Evolutionary conservation across 192 early-diverging fungal genomes (phyloP).

Genomic region (Podila verticillata): DNA sequence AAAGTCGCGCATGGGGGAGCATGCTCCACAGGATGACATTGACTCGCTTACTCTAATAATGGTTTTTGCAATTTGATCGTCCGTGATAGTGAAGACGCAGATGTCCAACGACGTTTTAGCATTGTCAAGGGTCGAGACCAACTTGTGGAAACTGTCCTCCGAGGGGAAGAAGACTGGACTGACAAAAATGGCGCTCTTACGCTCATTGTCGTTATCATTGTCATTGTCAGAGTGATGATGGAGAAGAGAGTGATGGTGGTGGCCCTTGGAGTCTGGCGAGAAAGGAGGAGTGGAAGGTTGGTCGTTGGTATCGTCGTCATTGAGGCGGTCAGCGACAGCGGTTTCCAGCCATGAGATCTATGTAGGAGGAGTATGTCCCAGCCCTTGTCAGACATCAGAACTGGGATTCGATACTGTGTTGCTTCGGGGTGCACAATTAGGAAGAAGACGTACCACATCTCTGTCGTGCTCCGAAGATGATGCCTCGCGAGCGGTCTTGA

Average conservation of each 20-base stretch:
- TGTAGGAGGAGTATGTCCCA: neutral
- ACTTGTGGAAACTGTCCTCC: slow-evolving; percentile 63
- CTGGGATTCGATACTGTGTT: neutral
- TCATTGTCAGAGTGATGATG: slow-evolving; percentile 1
- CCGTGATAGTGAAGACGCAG: slow-evolving; percentile 79
- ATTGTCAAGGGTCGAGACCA: slow-evolving; percentile 61
- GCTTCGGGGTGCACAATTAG: neutral
- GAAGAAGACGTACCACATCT: slow-evolving; percentile 27
- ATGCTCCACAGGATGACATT: neutral
- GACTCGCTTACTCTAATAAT: slow-evolving; percentile 46
- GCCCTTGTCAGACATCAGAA: too few species aligned
- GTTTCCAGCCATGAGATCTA: slow-evolving; percentile 51
- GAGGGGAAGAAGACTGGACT: slow-evolving; percentile 68
- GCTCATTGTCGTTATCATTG: slow-evolving; percentile 3
- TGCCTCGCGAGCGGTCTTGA: slow-evolving; percentile 36
- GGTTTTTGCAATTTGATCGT: slow-evolving; percentile 74
- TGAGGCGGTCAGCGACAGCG: slow-evolving; percentile 22
- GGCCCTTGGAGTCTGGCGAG: neutral
- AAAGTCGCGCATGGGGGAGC: neutral
- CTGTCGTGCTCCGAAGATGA: slow-evolving; percentile 45
- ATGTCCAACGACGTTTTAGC: slow-evolving; percentile 72
- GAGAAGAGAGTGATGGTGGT: neutral
- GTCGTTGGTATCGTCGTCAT: slow-evolving; percentile 14
- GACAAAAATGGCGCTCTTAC: slow-evolving; percentile 20
- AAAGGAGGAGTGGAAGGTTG: slow-evolving; percentile 6